A percentile compares a stretch with the other conserved stretches of the same genome.
Conservation (phyloP, 768 basidiomycete genomes). For the Mycena rosella region DNA sequence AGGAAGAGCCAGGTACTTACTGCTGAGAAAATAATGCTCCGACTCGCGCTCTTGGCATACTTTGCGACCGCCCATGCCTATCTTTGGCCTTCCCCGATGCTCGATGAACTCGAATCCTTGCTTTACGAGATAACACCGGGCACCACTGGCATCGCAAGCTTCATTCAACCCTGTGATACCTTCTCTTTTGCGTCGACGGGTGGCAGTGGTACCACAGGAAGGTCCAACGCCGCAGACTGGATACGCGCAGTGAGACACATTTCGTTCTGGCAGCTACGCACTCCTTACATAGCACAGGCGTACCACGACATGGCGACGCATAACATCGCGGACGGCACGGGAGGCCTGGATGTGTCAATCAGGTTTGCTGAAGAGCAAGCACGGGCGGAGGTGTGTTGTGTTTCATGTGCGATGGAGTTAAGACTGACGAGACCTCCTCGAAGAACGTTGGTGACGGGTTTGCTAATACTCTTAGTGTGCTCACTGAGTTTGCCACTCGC, state of each 20-base stretch:
- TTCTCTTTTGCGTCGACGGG: conserved; percentile 9
- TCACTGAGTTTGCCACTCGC: conserved; percentile 10
- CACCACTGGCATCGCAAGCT: conserved; percentile 10
- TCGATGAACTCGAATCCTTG: conserved; percentile 17
- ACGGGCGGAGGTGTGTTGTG: conserved; percentile 14
- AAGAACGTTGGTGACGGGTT: conserved; percentile 25
- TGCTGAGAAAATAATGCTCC: conserved; percentile 10
- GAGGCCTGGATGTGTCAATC: conserved; percentile 46
- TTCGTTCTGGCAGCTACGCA: conserved; percentile 9
- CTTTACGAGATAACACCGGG: conserved; percentile 11
- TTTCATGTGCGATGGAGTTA: conserved; percentile 14
- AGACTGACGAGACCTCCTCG: conserved; percentile 15
- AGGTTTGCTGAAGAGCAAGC: conserved; percentile 37
- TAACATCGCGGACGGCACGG: conserved; percentile 38
- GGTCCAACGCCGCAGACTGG: conserved; percentile 24
- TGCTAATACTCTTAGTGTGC: conserved; percentile 9
- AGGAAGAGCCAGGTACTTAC: conserved; percentile 12
- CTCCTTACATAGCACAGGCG: conserved; percentile 28
- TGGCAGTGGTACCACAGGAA: conserved; percentile 5
- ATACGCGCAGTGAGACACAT: conserved; percentile 19
- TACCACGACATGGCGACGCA: conserved; percentile 46
- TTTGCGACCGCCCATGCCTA: conserved; percentile 17
- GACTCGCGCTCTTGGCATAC: conserved; percentile 13
- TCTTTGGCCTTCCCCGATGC: conserved; percentile 17
- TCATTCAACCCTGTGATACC: conserved; percentile 15